Evolutionary conservation across 768 basidiomycete species (phyloP), one percentile per base, ranked within the genome.

Genomic region (Auriscalpium microsporum): DNA sequence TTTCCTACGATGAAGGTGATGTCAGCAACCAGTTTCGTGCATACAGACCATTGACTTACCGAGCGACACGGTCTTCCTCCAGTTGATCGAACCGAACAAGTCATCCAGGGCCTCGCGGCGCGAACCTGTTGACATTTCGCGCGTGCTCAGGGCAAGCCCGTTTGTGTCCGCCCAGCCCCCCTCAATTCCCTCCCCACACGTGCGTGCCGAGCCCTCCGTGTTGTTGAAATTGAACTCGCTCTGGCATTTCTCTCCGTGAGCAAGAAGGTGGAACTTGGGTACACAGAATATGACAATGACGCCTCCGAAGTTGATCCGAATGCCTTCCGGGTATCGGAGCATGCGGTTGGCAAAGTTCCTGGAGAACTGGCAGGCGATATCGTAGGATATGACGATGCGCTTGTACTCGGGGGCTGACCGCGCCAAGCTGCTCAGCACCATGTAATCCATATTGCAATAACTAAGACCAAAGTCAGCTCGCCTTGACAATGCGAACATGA

Each of bases 381-480:
- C 54, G 16, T 55, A 55, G 1, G 54, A 48, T 7, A 55, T 35
- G 14, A 50, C 5, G n/a, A n/a, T n/a, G n/a, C n/a, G n/a, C n/a
- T n/a, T n/a, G n/a, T n/a, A n/a, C n/a, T n/a, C n/a, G n/a, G 34
- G 9, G 8, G 28, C 48, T 4, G 33, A 17, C 16, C 21, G 23
- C 28, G 33, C 14, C 8, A 58, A 4, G 23, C 42, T 55, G 9
- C 48, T 45, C 19, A 53, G 33, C 11, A 65, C 13, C 11, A 67
- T 37, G 44, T 58, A 67, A 44, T 66, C 64, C 37, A 67, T 58
- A 38, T 64, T 67, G 21, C 53, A 47, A 49, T 64, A 62, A 14
- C 65, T 64, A 21, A 8, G n/a, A n/a, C n/a, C n/a, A n/a, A n/a
- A n/a, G n/a, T 47, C 7, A 4, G 28, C 21, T 17, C 33, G 14